Evolutionary conservation across 164 flowering plant species (phyloP).

Genomic region (Pachysandra terminalis): DNA sequence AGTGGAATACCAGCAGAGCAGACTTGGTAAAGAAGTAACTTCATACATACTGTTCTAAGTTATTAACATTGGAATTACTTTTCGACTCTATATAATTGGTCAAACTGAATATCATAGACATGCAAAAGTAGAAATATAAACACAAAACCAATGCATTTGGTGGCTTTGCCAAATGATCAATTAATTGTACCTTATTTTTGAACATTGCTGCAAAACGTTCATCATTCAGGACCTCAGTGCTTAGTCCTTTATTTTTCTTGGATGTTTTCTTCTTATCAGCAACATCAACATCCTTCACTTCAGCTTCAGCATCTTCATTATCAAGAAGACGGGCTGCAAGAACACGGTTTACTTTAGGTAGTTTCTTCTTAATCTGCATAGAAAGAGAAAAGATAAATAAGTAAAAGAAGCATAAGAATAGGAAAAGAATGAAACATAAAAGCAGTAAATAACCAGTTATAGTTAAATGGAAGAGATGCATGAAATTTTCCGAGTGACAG

Average conservation of each 20-base stretch:
- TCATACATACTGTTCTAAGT: too few species aligned
- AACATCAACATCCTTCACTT: constrained; percentile 33
- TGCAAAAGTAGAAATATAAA: background rate
- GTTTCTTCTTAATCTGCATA: constrained; percentile 59
- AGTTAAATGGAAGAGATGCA: too few species aligned
- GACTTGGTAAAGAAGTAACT: too few species aligned
- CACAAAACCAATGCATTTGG: background rate
- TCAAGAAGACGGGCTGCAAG: constrained; percentile 61
- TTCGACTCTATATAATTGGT: background rate
- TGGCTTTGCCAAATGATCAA: background rate
- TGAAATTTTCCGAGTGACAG: too few species aligned
- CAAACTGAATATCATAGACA: background rate
- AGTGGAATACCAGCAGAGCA: too few species aligned
- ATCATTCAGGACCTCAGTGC: constrained; percentile 59
- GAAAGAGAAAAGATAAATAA: background rate
- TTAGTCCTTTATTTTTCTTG: constrained; percentile 75
- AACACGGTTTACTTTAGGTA: constrained; percentile 77
- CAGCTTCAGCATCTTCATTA: constrained; percentile 59
- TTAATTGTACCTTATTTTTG: constrained; percentile 50
- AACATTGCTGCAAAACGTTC: constrained; percentile 63
- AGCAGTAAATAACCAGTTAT: background rate
- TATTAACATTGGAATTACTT: too few species aligned
- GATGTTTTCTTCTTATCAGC: constrained; percentile 46
- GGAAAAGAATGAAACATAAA: background rate
- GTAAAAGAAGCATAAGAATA: background rate